phyloP scores from a whole-genome alignment of 257 asterid genomes.

The Lithospermum erythrorhizon region DNA sequence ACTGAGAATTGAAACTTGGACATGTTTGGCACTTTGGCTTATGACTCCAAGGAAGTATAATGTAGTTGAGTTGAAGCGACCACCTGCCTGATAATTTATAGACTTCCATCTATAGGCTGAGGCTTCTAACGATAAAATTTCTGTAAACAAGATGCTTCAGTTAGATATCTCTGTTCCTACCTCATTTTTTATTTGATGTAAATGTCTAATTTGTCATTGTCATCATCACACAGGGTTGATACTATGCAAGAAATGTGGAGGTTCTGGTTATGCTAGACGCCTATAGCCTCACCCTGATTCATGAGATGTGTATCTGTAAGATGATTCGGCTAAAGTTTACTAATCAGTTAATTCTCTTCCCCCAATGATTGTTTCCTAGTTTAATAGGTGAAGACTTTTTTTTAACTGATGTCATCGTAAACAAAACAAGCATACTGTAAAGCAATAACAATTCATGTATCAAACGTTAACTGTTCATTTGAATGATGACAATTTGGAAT shows the following conservation, averaged over 20 bases:
- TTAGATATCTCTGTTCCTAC: background rate
- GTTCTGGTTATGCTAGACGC: constrained; percentile 89
- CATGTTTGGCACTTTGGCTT: background rate
- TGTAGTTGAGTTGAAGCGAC: background rate
- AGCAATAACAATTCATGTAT: too few relatives aligned
- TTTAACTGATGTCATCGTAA: background rate
- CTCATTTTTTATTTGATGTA: background rate
- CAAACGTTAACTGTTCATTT: too few relatives aligned
- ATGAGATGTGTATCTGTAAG: constrained; percentile 12
- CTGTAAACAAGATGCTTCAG: background rate
- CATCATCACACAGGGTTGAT: constrained; percentile 43
- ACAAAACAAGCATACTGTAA: too few relatives aligned
- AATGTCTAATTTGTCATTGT: background rate
- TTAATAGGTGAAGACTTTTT: background rate
- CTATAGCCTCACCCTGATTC: constrained; percentile 21
- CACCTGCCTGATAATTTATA: background rate
- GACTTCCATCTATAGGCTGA: background rate
- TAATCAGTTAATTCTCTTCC: background rate
- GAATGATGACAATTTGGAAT: too few relatives aligned
- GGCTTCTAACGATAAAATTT: background rate
- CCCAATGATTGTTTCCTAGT: background rate
- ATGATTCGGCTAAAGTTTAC: background rate
- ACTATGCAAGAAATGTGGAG: constrained; percentile 89
- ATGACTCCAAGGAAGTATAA: background rate
- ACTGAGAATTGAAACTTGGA: background rate